Evolutionary conservation across 257 asterid genomes (phyloP).

Genomic region (Nicotiana obtusifolia): DNA sequence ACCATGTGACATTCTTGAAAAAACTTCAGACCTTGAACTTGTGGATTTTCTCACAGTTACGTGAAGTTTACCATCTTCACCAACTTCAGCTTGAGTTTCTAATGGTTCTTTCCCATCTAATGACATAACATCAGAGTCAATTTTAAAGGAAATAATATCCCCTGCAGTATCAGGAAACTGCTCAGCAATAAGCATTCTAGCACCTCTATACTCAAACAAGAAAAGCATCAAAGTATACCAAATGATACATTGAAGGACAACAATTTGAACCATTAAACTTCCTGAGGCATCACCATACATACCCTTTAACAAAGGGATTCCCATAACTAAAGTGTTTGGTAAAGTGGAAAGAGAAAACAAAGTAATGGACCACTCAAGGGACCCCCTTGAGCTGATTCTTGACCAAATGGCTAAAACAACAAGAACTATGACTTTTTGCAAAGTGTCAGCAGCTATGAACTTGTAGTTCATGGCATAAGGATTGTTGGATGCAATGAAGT

Average conservation of each 20-base stretch:
- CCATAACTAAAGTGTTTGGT: constrained; percentile 70
- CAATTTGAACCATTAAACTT: constrained; percentile 57
- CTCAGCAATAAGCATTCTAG: constrained; percentile 53
- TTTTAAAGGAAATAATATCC: constrained; percentile 45
- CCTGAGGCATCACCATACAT: constrained; percentile 60
- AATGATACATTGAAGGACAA: constrained; percentile 59
- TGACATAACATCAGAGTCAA: constrained; percentile 58
- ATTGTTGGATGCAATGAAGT: constrained; percentile 67
- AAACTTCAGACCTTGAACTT: constrained; percentile 54
- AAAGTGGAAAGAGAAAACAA: constrained; percentile 61
- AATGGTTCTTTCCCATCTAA: constrained; percentile 55
- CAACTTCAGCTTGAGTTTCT: constrained; percentile 57
- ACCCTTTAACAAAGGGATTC: constrained; percentile 53
- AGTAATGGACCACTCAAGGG: constrained; percentile 66
- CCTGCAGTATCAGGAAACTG: constrained; percentile 70
- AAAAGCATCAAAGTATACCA: constrained; percentile 74
- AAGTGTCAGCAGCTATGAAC: constrained; percentile 73
- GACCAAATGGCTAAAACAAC: constrained; percentile 52
- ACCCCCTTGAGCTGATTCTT: constrained; percentile 36
- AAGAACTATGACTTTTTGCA: constrained; percentile 55
- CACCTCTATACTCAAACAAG: constrained; percentile 60
- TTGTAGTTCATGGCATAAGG: constrained; percentile 61
- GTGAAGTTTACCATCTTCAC: constrained; percentile 64
- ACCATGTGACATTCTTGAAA: constrained; percentile 42
- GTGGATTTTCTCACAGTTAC: constrained; percentile 55